A percentile compares a stretch with the other conserved stretches of the same genome.
phyloP scores from a whole-genome alignment of 2,329 filamentous ascomycete species.

The Arthrobotrys pseudoclavata region DNA sequence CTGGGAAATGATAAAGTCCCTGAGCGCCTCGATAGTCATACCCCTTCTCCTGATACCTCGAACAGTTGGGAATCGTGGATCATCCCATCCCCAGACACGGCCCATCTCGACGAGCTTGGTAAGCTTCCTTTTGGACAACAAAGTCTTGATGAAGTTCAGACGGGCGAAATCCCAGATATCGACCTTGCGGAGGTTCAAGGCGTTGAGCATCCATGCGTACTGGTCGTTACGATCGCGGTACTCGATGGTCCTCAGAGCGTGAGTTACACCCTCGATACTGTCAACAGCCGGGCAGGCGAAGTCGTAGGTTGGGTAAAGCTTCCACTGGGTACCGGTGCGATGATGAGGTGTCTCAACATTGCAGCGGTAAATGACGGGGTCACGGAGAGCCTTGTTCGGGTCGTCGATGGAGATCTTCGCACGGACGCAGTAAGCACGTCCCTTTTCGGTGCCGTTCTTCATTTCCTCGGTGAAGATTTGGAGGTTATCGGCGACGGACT shows the following conservation, averaged over 20 bases:
- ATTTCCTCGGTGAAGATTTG: constrained; percentile 86
- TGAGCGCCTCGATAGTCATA: constrained; percentile 82
- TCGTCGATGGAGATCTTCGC: constrained; percentile 93
- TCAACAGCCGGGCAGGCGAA: constrained; percentile 87
- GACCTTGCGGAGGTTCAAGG: constrained; percentile 79
- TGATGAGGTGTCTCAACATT: constrained; percentile 78
- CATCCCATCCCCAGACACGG: constrained; percentile 86
- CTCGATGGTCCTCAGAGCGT: constrained; percentile 85
- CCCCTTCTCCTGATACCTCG: constrained; percentile 82
- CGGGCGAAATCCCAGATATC: constrained; percentile 88
- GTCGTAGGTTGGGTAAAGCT: constrained; percentile 89
- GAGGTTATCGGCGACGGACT: constrained; percentile 84
- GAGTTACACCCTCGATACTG: constrained; percentile 83
- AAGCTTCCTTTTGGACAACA: constrained; percentile 87
- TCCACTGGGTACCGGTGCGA: constrained; percentile 83
- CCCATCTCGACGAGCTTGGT: constrained; percentile 84
- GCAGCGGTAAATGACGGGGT: constrained; percentile 97
- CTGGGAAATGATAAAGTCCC: constrained; percentile 87
- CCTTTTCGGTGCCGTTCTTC: constrained; percentile 85
- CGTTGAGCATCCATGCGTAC: constrained; percentile 87
- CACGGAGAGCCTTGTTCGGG: constrained; percentile 94
- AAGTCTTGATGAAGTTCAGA: constrained; percentile 85
- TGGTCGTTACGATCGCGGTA: constrained; percentile 89
- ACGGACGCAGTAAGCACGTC: constrained; percentile 88
- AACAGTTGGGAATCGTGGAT: constrained; percentile 87